Evolutionary conservation across 257 asterid species (phyloP), one percentile per base, ranked within the genome.

Genomic region (Capsicum chinense): DNA sequence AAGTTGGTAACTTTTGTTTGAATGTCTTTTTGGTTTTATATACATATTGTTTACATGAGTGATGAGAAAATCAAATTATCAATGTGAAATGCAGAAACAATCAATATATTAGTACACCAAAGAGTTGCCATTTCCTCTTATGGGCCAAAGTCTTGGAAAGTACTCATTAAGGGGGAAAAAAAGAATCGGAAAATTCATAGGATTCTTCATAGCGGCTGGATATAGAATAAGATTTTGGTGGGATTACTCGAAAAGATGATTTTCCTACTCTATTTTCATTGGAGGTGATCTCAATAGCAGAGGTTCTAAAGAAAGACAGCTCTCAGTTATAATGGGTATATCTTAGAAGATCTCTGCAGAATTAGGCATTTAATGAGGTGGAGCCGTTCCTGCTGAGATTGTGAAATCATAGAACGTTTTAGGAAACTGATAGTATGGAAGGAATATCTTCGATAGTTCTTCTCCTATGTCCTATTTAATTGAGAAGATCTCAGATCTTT

Each of bases 1-100:
- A 64, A 64, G n/a, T 64, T 64, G 71, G 47, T 64, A 64, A 44
- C 47, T 64, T 44, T 64, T 26, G 71, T 64, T 64, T 64, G 47
- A 12, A 39, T 64, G 71, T 64, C 71, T 12, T 33, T 9, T 21
- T 26, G 7, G 47, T 64, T 64, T 33, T 33, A 14, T 26, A 64
- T 64, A 33, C 42, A 14, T 63, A 2, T 8, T 33, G 71, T 33
- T 33, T 35, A 66, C 48, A 66, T 35, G 33, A 66, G 10, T 2
- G 19, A 66, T 6, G 73, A 35, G 47, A 35, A 66, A 66, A 21
- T 21, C 39, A 63, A 62, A 66, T 12, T 15, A 33, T 33, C 15
- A 66, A 12, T 35, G 48, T 6, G 48, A 35, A 63, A 63, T 63
- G 42, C 39, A 26, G 73, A 21, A 63, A 21, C 14, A 19, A 64